phyloP scores from a whole-genome alignment of 2,329 filamentous ascomycete species.

The Colletotrichum spinosum region DNA sequence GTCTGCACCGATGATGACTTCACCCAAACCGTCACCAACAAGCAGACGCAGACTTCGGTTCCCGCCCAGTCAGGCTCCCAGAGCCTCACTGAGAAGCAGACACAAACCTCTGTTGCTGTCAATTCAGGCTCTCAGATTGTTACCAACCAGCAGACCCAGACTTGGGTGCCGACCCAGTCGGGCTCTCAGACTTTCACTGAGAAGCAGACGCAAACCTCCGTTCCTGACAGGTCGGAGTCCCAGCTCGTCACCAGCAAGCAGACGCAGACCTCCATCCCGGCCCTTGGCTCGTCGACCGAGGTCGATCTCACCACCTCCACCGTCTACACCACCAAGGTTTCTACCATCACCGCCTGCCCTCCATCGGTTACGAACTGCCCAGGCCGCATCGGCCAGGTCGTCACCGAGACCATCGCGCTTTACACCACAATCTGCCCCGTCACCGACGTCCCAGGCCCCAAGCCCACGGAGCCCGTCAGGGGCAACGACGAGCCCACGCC shows the following conservation, averaged over 20 bases:
- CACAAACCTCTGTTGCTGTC: not conserved
- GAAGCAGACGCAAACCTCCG: conserved; percentile 4
- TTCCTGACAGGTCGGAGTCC: not conserved
- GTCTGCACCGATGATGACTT: not conserved
- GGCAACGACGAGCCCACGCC: conserved; percentile 14
- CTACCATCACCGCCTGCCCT: conserved; percentile 68
- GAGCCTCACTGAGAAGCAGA: conserved; percentile 10
- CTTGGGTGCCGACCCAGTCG: not conserved
- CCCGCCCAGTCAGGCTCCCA: not conserved
- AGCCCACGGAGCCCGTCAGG: conserved; percentile 24
- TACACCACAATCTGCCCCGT: conserved; percentile 59
- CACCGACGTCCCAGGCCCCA: conserved; percentile 31
- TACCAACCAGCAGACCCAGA: conserved; percentile 11
- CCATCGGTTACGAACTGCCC: conserved; percentile 55
- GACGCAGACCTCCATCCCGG: conserved; percentile 22
- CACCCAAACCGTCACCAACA: conserved; percentile 9
- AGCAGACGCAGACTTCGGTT: conserved; percentile 6
- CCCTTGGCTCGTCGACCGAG: conserved; percentile 34
- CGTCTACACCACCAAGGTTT: conserved; percentile 55
- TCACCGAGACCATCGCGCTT: conserved; percentile 48
- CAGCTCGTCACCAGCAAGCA: conserved; percentile 5
- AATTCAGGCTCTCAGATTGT: not conserved
- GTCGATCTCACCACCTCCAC: conserved; percentile 47
- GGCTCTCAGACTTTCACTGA: conserved; percentile 1
- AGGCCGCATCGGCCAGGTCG: conserved; percentile 47